These are phyloP conservation scores for Clonostachys rosea DNA, from an alignment of 2,329 filamentous ascomycete species.

Conservation along the genomic window DNA sequence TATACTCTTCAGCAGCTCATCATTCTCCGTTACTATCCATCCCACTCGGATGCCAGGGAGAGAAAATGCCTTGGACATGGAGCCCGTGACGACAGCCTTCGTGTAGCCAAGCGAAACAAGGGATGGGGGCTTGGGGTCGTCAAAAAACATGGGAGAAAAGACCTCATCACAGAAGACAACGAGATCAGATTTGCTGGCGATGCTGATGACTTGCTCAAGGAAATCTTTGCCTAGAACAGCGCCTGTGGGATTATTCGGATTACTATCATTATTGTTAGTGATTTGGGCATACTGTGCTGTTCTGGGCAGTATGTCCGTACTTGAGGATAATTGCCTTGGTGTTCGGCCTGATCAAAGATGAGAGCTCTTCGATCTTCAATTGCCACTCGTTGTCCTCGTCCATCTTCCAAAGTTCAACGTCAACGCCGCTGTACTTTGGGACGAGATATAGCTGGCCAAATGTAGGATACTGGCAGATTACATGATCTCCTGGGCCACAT, in stretches of 20 bases:
- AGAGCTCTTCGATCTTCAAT: slow-evolving; percentile 62
- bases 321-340: slow-evolving; percentile 45
- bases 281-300: not conserved
- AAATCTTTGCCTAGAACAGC: slow-evolving; percentile 59
- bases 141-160: slow-evolving; percentile 76
- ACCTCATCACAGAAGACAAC: slow-evolving; percentile 75
- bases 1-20: slow-evolving; percentile 56
- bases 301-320: not conserved
- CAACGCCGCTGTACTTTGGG: slow-evolving; percentile 68
- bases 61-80: slow-evolving; percentile 84
- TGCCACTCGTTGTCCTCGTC: slow-evolving; percentile 60
- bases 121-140: slow-evolving; percentile 41
- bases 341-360: slow-evolving; percentile 58
- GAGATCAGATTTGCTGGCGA: slow-evolving; percentile 60
- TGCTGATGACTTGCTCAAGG: slow-evolving; percentile 55
- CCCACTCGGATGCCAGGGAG: slow-evolving; percentile 77
- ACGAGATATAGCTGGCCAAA: slow-evolving; percentile 82
- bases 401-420: slow-evolving; percentile 74
- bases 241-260: slow-evolving; percentile 82
- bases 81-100: slow-evolving; percentile 69
- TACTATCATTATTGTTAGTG: slow-evolving; percentile 43
- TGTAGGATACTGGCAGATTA: slow-evolving; percentile 81
- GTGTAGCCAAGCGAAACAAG: slow-evolving; percentile 68
- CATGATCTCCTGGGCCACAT: slow-evolving; percentile 70
- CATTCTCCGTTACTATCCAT: slow-evolving; percentile 71